A percentile compares a stretch with the other conserved stretches of the same genome.
Evolutionary conservation across 2,329 filamentous ascomycete genomes (phyloP).

Genomic region (Cordyceps pruinosa): DNA sequence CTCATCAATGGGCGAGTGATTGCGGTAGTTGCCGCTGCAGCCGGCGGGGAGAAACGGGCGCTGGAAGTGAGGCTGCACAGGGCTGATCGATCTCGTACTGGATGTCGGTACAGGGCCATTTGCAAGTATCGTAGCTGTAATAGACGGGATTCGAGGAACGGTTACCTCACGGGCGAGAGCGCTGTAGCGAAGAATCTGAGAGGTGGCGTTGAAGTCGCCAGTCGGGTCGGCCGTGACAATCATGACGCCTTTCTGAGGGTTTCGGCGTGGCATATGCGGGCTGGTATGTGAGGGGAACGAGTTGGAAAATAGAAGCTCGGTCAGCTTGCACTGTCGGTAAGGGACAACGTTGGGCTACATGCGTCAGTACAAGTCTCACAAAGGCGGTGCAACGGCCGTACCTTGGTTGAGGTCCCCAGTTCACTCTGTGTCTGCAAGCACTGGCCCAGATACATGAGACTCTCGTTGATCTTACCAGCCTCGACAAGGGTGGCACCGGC

Average conservation of each 20-base stretch:
- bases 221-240: conserved; percentile 89
- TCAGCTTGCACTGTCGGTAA: conserved; percentile 78
- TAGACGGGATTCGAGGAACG: conserved; percentile 78
- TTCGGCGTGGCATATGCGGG: conserved; percentile 40
- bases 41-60: conserved; percentile 35
- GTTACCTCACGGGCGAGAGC: conserved; percentile 89
- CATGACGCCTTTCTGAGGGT: conserved; percentile 87
- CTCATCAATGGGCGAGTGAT: conserved; percentile 39
- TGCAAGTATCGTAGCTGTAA: conserved; percentile 62
- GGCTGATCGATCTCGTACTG: conserved; percentile 22
- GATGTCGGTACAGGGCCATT: conserved; percentile 21
- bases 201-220: conserved; percentile 94
- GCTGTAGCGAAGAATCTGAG: conserved; percentile 90
- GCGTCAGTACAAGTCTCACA: conserved; percentile 14
- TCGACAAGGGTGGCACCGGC: conserved; percentile 87
- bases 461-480: conserved; percentile 97
- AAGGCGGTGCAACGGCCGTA: conserved; percentile 28
- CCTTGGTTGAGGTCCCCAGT: conserved; percentile 65
- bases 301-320: conserved; percentile 80
- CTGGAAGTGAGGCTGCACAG: conserved; percentile 28
- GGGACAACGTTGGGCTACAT: conserved; percentile 63
- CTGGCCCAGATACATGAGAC: conserved; percentile 94
- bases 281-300: conserved; percentile 61
- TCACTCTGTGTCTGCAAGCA: conserved; percentile 94
- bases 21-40: conserved; percentile 23